A percentile compares a stretch with the other conserved stretches of the same genome.
These are phyloP conservation scores for Aspergillus incahuasiensis DNA, from an alignment of 495 filamentous ascomycete species.

Conservation along the genomic window DNA sequence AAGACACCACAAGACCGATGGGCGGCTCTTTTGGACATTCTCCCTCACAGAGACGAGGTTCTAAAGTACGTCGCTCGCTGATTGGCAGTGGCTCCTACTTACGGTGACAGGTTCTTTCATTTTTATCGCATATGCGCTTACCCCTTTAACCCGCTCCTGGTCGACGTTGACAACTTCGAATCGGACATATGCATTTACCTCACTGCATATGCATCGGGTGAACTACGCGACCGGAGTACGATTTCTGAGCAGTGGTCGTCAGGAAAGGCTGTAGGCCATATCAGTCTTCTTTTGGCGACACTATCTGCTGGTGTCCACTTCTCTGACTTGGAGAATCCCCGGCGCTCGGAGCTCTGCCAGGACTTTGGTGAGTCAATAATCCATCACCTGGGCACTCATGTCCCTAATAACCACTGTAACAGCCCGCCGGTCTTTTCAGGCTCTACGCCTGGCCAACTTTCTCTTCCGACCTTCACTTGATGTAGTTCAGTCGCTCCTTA, in stretches of 20 bases:
- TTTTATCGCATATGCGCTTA: slow-evolving; percentile 45
- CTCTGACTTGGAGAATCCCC: slow-evolving; percentile 35
- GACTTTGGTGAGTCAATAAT: slow-evolving; percentile 24
- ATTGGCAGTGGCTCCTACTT: background rate
- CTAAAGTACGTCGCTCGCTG: slow-evolving; percentile 23
- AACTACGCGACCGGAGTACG: slow-evolving; percentile 16
- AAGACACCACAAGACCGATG: slow-evolving; percentile 28
- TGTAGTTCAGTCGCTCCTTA: slow-evolving; percentile 39
- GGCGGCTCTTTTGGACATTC: slow-evolving; percentile 24
- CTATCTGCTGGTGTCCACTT: slow-evolving; percentile 50
- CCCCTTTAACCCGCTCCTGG: slow-evolving; percentile 48
- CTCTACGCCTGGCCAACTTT: slow-evolving; percentile 42
- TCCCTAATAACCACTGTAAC: background rate
- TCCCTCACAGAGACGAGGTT: slow-evolving; percentile 29
- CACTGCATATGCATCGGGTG: slow-evolving; percentile 30
- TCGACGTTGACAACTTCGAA: slow-evolving; percentile 45
- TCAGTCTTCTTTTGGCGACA: slow-evolving; percentile 43
- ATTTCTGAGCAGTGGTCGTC: slow-evolving; percentile 30
- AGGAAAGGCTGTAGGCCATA: slow-evolving; percentile 33
- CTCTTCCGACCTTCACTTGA: slow-evolving; percentile 42
- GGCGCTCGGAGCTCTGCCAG: slow-evolving; percentile 25
- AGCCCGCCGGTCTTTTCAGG: slow-evolving; percentile 35
- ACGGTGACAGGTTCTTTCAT: slow-evolving; percentile 40
- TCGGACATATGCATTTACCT: slow-evolving; percentile 43
- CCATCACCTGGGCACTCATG: background rate